A percentile compares a stretch with the other conserved stretches of the same genome.
These are phyloP conservation scores for Ceratobasidium sp. DNA, from an alignment of 1,284 basidiomycete species.

Conservation along the genomic window DNA sequence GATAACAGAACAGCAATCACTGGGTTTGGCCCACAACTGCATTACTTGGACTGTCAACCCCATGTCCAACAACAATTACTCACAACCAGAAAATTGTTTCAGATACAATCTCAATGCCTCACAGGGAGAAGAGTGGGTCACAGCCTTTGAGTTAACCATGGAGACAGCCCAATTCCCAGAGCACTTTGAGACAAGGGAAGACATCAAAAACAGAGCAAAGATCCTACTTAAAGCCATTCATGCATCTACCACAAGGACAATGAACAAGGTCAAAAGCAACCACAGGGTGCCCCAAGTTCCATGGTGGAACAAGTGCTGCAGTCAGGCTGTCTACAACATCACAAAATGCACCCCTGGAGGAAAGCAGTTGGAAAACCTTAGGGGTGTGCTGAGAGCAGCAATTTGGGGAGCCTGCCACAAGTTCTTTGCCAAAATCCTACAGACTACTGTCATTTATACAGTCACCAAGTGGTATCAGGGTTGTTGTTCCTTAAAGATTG, in stretches of 20 bases:
- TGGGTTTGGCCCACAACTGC: not conserved
- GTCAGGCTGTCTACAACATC: not conserved
- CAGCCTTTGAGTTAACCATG: not conserved
- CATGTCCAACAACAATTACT: not conserved
- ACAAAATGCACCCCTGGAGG: not conserved
- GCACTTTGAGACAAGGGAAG: not conserved
- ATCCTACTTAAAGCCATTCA: conserved; percentile 2
- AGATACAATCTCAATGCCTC: not conserved
- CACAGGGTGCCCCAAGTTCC: not conserved
- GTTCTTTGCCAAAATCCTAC: too few relatives aligned
- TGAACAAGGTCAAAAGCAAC: not conserved
- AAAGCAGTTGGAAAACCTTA: not conserved
- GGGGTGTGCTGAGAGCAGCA: not conserved
- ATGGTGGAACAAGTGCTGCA: conserved; percentile 5
- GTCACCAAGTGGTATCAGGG: conserved; percentile 7
- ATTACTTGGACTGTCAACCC: not conserved
- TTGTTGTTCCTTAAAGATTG: conserved; percentile 32
- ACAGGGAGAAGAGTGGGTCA: not conserved
- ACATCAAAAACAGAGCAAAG: not conserved
- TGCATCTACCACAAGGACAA: not conserved
- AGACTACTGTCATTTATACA: not conserved
- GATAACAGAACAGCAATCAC: not conserved
- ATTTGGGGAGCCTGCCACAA: not conserved
- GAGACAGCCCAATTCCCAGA: not conserved
- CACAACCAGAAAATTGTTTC: not conserved